These are phyloP conservation scores for Pichia sporocuriosa DNA, from an alignment of 805 yeast species.

Conservation along the genomic window DNA sequence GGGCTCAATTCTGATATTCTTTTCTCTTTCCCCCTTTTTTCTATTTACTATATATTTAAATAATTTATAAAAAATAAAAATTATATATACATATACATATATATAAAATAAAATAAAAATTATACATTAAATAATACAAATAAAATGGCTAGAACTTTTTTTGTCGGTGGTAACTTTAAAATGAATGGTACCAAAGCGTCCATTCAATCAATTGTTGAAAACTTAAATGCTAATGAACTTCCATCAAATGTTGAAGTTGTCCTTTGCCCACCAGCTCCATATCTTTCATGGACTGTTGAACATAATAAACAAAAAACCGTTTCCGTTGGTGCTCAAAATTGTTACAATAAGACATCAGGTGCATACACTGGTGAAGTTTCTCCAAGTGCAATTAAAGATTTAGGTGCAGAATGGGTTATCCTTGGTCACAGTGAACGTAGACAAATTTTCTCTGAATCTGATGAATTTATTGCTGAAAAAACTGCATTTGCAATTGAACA, in stretches of 20 bases:
- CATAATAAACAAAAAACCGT: slow-evolving; percentile 66
- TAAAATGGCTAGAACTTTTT: slow-evolving; percentile 49
- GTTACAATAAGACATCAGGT: slow-evolving; percentile 82
- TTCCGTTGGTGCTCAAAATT: slow-evolving; percentile 85
- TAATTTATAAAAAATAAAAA: no score
- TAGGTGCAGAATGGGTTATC: slow-evolving; percentile 90
- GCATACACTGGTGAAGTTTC: slow-evolving; percentile 98
- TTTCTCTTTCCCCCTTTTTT: no score
- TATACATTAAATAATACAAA: no score
- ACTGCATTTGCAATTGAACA: slow-evolving; percentile 87
- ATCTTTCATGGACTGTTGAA: slow-evolving; percentile 69
- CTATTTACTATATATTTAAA: no score
- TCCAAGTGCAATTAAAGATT: slow-evolving; percentile 80
- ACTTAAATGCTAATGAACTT: slow-evolving; percentile 71
- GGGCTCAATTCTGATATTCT: no score
- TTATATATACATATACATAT: no score
- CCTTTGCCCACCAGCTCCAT: slow-evolving; percentile 93
- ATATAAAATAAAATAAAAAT: no score
- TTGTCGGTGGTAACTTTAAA: slow-evolving; percentile 99
- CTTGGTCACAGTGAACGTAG: slow-evolving; percentile 99
- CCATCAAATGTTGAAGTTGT: slow-evolving; percentile 85
- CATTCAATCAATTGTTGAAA: slow-evolving; percentile 74
- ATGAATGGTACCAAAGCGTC: slow-evolving; percentile 92
- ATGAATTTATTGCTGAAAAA: slow-evolving; percentile 88
- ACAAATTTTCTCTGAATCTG: slow-evolving; percentile 83